phyloP scores from a whole-genome alignment of 176 grass and related monocot species.

The Oryza glumipatula region DNA sequence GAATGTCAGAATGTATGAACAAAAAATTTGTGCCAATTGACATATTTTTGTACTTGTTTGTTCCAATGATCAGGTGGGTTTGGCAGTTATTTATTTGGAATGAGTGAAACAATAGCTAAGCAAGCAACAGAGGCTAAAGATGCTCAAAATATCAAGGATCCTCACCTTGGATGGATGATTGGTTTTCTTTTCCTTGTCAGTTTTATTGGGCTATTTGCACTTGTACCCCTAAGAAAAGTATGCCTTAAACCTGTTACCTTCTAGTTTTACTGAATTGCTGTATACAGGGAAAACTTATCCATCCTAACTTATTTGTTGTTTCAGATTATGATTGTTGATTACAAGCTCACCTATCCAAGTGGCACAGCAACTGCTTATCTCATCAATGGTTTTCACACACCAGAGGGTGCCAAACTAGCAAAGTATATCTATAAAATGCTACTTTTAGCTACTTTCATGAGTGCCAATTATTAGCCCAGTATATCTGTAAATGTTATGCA shows the following conservation, averaged over 20 bases:
- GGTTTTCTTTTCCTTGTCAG: conserved; percentile 88
- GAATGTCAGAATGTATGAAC: conserved; percentile 9
- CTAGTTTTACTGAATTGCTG: conserved; percentile 15
- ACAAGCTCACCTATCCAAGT: conserved; percentile 74
- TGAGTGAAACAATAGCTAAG: conserved; percentile 71
- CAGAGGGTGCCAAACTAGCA: conserved; percentile 70
- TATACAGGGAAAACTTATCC: conserved; percentile 34
- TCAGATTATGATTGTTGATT: conserved; percentile 96
- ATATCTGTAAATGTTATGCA: not conserved
- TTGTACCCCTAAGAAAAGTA: conserved; percentile 94
- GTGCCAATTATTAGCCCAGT: not conserved
- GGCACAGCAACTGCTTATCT: conserved; percentile 78
- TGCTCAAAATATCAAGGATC: conserved; percentile 75
- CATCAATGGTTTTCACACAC: conserved; percentile 78
- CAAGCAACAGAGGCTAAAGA: conserved; percentile 69
- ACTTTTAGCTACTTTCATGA: conserved; percentile 7
- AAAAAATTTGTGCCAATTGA: not conserved
- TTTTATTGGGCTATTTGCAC: conserved; percentile 84
- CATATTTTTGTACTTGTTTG: conserved; percentile 1
- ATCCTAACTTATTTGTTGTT: conserved; percentile 25
- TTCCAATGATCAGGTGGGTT: conserved; percentile 76
- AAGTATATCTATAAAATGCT: conserved; percentile 55
- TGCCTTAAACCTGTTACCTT: conserved; percentile 24
- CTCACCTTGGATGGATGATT: conserved; percentile 88
- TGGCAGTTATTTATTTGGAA: conserved; percentile 86